Percentiles rank a stretch among this genome's conserved stretches.
Evolutionary conservation across 441 rosid genomes (phyloP).

Genomic region (Erodium trifolium): DNA sequence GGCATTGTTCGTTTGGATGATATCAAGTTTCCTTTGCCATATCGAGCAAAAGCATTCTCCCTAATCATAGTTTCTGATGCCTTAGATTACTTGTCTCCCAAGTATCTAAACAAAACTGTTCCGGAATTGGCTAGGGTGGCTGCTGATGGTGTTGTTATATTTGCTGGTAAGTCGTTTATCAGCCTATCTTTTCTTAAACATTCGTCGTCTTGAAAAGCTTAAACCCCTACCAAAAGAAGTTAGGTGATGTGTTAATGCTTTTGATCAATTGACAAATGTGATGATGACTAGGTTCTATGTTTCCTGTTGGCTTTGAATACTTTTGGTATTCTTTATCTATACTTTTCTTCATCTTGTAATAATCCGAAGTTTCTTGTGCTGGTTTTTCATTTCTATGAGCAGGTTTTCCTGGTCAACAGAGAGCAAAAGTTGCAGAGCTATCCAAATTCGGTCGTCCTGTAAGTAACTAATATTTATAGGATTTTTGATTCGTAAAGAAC

Average conservation of each 20-base stretch:
- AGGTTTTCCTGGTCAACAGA: constrained; percentile 65
- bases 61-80: too few species aligned
- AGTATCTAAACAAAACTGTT: constrained; percentile 38
- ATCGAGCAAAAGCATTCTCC: too few species aligned
- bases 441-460: constrained; percentile 85
- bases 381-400: constrained; percentile 6
- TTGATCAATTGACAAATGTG: neutral
- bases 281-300: neutral
- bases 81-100: constrained; percentile 33
- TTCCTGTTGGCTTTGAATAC: too few species aligned
- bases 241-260: neutral
- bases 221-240: neutral
- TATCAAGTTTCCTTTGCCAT: too few species aligned
- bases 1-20: constrained; percentile 32
- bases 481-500: too few species aligned
- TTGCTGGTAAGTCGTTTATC: constrained; percentile 38
- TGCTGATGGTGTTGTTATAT: constrained; percentile 43
- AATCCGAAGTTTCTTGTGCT: neutral
- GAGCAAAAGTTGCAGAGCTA: constrained; percentile 58
- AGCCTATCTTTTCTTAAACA: neutral
- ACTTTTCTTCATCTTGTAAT: neutral
- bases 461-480: constrained; percentile 23
- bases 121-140: constrained; percentile 51
- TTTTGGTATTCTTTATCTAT: neutral
- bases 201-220: too few species aligned